These are phyloP conservation scores for Citrus reticulata DNA, from an alignment of 345 rosid genomes.

Conservation along the genomic window DNA sequence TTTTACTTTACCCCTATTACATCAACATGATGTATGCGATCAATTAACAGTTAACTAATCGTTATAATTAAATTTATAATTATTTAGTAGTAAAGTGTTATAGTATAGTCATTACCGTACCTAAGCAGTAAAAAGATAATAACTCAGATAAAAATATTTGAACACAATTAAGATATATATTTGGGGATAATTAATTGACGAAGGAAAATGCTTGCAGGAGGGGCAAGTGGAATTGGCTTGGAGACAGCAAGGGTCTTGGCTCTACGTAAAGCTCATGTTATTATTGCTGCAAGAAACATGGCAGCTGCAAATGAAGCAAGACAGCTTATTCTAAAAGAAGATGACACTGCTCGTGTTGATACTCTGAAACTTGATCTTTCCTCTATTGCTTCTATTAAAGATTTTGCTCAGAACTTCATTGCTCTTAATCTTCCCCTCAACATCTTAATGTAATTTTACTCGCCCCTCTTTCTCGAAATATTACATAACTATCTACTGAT, in stretches of 20 bases:
- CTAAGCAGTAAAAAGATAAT: not conserved
- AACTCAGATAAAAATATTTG: not conserved
- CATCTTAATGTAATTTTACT: conserved; percentile 55
- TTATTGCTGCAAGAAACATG: conserved; percentile 75
- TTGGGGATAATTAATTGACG: not conserved
- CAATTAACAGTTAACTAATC: too few species aligned
- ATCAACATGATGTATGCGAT: too few species aligned
- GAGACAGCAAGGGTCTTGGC: conserved; percentile 88
- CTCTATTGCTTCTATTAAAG: conserved; percentile 51
- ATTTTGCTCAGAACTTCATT: conserved; percentile 43
- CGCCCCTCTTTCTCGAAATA: not conserved
- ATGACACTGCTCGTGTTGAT: conserved; percentile 44
- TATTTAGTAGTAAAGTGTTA: too few species aligned
- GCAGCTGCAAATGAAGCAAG: conserved; percentile 72
- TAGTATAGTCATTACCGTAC: too few species aligned
- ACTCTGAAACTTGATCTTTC: conserved; percentile 55
- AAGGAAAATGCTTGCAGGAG: conserved; percentile 43
- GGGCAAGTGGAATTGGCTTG: conserved; percentile 87
- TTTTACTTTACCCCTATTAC: too few species aligned
- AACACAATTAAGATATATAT: not conserved
- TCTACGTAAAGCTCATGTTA: conserved; percentile 59
- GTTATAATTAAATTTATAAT: too few species aligned
- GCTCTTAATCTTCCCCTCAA: conserved; percentile 68
- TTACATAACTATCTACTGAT: not conserved
- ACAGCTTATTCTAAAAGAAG: conserved; percentile 33